Evolutionary conservation across 306 rosid species (phyloP).

Genomic region (Trifolium dubium): DNA sequence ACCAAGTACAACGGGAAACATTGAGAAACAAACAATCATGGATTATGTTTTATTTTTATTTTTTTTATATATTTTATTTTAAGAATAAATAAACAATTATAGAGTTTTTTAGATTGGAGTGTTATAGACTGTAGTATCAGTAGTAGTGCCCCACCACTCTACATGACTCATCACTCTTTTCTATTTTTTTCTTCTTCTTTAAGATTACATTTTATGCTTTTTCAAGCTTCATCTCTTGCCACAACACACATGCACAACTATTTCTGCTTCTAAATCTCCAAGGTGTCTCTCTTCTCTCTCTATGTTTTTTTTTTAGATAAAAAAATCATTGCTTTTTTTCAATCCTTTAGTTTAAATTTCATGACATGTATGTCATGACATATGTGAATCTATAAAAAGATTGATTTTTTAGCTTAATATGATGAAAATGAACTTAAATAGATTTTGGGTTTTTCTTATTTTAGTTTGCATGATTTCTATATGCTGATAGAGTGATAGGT

Average conservation of each 20-base stretch:
- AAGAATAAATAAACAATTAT: not conserved
- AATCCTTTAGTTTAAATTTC: constrained; percentile 7
- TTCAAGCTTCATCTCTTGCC: constrained; percentile 33
- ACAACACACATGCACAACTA: constrained; percentile 41
- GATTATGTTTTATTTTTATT: constrained; percentile 5
- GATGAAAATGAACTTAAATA: constrained; percentile 30
- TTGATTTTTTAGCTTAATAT: constrained; percentile 42
- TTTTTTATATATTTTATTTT: not conserved
- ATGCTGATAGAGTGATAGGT: constrained; percentile 26
- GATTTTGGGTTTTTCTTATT: constrained; percentile 23
- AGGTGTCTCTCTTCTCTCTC: constrained; percentile 34
- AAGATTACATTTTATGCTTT: constrained; percentile 13
- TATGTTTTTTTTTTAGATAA: not conserved
- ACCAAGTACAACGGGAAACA: constrained; percentile 30
- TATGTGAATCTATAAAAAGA: constrained; percentile 37
- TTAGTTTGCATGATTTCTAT: constrained; percentile 18
- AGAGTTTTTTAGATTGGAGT: constrained; percentile 20
- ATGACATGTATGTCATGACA: constrained; percentile 33
- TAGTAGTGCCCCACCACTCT: constrained; percentile 26
- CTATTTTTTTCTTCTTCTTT: not conserved
- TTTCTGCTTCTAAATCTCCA: constrained; percentile 19
- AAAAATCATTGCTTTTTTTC: not conserved
- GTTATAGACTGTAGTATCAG: not conserved
- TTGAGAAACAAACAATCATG: not conserved
- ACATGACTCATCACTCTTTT: constrained; percentile 24